Conservation (phyloP, 352 stramenopile species). For the Phytopythium montanum region DNA sequence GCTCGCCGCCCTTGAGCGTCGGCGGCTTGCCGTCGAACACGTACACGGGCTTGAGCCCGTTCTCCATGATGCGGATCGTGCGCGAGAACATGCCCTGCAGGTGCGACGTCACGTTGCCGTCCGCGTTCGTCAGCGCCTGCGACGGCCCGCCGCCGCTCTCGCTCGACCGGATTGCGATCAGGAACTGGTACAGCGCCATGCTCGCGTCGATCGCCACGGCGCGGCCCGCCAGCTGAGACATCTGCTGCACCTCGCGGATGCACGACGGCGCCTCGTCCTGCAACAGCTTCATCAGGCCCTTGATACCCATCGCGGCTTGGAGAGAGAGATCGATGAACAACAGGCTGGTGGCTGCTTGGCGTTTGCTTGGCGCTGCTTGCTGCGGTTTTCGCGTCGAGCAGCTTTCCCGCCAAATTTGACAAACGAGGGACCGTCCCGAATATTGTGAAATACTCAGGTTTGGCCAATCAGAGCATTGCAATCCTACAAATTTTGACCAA, state of each 20-base stretch:
- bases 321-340: no score
- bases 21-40: slow-evolving; percentile 99
- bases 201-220: slow-evolving; percentile 98
- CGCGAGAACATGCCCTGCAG: slow-evolving; percentile 98
- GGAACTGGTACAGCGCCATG: slow-evolving; percentile 99
- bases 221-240: slow-evolving; percentile 92
- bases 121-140: slow-evolving; percentile 96
- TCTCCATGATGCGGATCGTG: slow-evolving; percentile 98
- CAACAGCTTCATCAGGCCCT: slow-evolving; percentile 98
- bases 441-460: no score
- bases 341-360: no score
- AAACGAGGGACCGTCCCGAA: no score
- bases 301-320: slow-evolving; percentile 93
- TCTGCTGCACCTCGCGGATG: slow-evolving; percentile 93
- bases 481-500: no score
- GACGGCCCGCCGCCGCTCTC: slow-evolving; percentile 77
- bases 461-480: no score
- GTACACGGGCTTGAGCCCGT: slow-evolving; percentile 97
- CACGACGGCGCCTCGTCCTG: slow-evolving; percentile 96
- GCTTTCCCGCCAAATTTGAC: no score
- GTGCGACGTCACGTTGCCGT: slow-evolving; percentile 94
- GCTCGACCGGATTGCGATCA: slow-evolving; percentile 88
- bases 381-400: no score
- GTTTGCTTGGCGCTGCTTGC: no score
- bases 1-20: slow-evolving; percentile 95